Conservation (phyloP, 225 moss, liverwort and hornwort species). For the Physcomitrellopsis africana region DNA sequence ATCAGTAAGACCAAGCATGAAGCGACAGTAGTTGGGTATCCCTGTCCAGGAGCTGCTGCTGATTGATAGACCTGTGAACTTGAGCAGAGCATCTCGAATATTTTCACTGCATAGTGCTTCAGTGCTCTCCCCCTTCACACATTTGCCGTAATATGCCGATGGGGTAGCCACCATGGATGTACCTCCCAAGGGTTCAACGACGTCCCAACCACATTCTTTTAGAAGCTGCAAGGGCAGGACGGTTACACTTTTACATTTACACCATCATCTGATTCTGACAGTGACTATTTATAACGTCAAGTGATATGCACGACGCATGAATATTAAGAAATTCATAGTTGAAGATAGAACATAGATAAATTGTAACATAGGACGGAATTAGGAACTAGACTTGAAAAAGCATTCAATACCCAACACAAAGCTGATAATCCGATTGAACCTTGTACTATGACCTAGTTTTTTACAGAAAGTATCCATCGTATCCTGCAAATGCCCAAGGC, state of each 20-base stretch:
- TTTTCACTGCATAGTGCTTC: conserved; percentile 51
- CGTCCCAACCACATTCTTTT: conserved; percentile 73
- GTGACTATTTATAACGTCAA: too few relatives aligned
- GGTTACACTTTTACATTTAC: conserved; percentile 12
- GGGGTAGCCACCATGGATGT: conserved; percentile 80
- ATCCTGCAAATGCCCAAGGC: too few relatives aligned
- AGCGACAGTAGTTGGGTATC: conserved; percentile 81
- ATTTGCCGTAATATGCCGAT: conserved; percentile 68
- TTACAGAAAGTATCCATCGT: too few relatives aligned
- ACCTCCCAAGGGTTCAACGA: conserved; percentile 72
- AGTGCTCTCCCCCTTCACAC: conserved; percentile 40
- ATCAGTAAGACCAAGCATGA: conserved; percentile 73
- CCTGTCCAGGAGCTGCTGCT: conserved; percentile 90
- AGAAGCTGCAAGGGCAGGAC: conserved; percentile 56
- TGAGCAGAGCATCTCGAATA: conserved; percentile 67
- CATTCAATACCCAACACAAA: too few relatives aligned
- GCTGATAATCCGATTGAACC: too few relatives aligned
- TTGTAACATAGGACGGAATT: too few relatives aligned
- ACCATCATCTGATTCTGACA: too few relatives aligned
- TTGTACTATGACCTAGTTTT: too few relatives aligned
- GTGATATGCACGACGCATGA: too few relatives aligned
- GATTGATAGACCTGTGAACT: conserved; percentile 69
- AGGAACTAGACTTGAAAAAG: too few relatives aligned
- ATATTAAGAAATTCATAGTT: too few relatives aligned
- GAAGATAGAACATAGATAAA: too few relatives aligned